Base-by-base conservation (phyloP, 495 filamentous ascomycete genomes). In the Ascodesmis nigricans region DNA sequence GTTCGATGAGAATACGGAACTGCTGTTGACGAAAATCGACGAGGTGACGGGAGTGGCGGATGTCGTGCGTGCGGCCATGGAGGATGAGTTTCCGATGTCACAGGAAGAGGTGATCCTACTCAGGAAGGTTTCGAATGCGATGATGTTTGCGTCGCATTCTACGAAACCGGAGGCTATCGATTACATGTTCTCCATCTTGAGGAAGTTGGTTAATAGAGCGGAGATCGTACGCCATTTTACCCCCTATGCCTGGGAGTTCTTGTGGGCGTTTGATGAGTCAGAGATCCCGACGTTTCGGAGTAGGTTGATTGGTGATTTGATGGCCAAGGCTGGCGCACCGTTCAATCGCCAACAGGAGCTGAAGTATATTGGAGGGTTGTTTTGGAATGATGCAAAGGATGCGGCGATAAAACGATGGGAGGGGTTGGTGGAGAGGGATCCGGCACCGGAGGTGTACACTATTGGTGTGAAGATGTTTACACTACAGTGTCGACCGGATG, bases 281-380 rank as follows among this genome's bases (percentile, higher is more conserved):
- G 21, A 21, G 6, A 43, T 51, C 8, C 48, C 48, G 11, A 31
- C 47, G 5, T 34, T 25, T 7, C 33, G 47, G 20, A 51, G 38
- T 11, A 33, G 29, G 11, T 18, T 47, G 11, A 40, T 47, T 18
- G 48, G 47, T 8, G 39, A 51, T 19, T 33, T 47, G 25, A 50
- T 50, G 47, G 33, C 31, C 4, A n/a, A 31, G 10, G 36, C 43
- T 2, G 33, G 33, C 2, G 23, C 44, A 4, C 38, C 30, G n/a
- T 24, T 50, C 33, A 40, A 17, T 0, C 43, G 47, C 7, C 39
- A 43, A 17, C 47, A 50, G 24, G 36, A 50, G 21, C 35, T 50
- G 3, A 36, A 31, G 5, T 47, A 51, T 19, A 51, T 51, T 13
- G 48, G 48, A 3, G 48, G 43, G 15, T 19, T 51, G 11, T 51